These are phyloP conservation scores for Medicago ruthenica DNA, from an alignment of 306 rosid species.

Conservation along the genomic window DNA sequence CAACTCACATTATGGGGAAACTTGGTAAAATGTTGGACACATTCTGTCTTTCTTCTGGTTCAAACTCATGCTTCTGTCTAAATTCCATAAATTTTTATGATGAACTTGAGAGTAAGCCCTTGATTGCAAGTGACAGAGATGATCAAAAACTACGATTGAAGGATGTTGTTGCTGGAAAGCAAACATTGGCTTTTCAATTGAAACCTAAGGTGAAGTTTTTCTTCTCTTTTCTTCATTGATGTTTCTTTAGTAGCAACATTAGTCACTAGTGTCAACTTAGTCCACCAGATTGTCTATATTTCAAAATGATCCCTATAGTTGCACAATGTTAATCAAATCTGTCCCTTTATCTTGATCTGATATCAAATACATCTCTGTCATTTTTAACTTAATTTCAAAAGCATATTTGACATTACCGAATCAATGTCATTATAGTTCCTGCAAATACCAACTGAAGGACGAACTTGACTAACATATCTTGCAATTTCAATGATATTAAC, in stretches of 20 bases:
- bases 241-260: conserved; percentile 11
- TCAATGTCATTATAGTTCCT: too few relatives aligned
- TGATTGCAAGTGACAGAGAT: conserved; percentile 50
- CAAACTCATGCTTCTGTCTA: conserved; percentile 76
- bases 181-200: conserved; percentile 83
- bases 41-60: conserved; percentile 62
- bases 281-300: background rate
- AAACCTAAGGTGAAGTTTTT: conserved; percentile 76
- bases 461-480: too few relatives aligned
- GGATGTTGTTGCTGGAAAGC: conserved; percentile 76
- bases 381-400: background rate
- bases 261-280: background rate
- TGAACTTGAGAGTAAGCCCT: conserved; percentile 66
- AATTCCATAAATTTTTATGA: conserved; percentile 60
- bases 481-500: too few relatives aligned
- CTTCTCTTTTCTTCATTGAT: conserved; percentile 15
- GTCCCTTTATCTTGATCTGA: too few relatives aligned
- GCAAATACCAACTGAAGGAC: too few relatives aligned
- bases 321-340: too few relatives aligned
- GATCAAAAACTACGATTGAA: conserved; percentile 59
- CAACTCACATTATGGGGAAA: conserved; percentile 65
- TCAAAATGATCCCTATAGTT: background rate
- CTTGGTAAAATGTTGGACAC: conserved; percentile 65
- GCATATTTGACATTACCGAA: background rate
- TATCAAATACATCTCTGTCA: background rate